Evolutionary conservation across 2,329 filamentous ascomycete species (phyloP).

Genomic region (Phyllachora maydis): DNA sequence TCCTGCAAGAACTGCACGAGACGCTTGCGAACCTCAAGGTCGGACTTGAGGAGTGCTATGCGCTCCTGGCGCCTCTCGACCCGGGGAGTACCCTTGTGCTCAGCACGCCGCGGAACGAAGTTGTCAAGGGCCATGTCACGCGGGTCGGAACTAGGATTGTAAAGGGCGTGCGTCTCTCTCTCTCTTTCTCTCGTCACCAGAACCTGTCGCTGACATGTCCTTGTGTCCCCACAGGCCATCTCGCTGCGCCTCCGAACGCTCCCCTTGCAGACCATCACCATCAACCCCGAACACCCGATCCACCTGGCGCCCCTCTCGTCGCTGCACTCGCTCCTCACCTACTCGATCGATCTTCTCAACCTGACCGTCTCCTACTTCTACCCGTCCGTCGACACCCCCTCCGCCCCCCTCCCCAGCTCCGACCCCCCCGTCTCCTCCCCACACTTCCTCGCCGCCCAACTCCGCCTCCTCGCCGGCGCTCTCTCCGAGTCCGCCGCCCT

Average conservation of each 20-base stretch:
- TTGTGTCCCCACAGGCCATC: constrained; percentile 37
- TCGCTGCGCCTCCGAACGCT: constrained; percentile 58
- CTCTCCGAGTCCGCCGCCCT: constrained; percentile 27
- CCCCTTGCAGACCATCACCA: constrained; percentile 23
- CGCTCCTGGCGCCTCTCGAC: constrained; percentile 66
- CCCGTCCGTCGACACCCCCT: constrained; percentile 5
- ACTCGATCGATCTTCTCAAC: constrained; percentile 65
- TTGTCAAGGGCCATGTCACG: constrained; percentile 81
- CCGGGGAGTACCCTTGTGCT: constrained; percentile 77
- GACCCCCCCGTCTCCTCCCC: constrained; percentile 29
- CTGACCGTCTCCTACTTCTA: constrained; percentile 56
- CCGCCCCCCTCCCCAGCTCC: constrained; percentile 16
- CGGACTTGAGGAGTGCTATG: constrained; percentile 75
- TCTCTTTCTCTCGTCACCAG: neutral
- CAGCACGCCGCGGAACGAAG: constrained; percentile 70
- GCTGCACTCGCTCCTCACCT: constrained; percentile 59
- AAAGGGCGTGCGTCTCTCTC: constrained; percentile 49
- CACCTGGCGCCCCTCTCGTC: constrained; percentile 49
- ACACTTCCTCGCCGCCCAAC: constrained; percentile 29
- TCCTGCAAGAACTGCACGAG: constrained; percentile 25
- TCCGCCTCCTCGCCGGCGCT: constrained; percentile 32
- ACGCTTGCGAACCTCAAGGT: constrained; percentile 28
- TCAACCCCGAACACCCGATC: constrained; percentile 26
- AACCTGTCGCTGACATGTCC: neutral
- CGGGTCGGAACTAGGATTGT: constrained; percentile 78